phyloP scores from a whole-genome alignment of 805 yeast genomes.

The Starmerella ratchasimensis region DNA sequence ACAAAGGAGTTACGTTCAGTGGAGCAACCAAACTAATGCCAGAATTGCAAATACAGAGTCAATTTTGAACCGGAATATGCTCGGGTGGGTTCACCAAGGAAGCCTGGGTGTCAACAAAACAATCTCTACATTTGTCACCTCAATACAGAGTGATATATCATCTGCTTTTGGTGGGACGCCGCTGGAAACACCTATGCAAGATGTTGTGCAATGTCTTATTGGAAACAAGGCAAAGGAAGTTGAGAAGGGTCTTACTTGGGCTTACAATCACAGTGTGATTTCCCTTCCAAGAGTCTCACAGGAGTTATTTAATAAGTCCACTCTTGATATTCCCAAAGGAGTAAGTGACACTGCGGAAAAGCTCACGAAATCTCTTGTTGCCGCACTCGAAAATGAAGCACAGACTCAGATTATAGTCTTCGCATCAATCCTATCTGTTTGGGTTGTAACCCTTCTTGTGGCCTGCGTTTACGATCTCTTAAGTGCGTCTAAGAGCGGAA shows the following conservation, averaged over 20 bases:
- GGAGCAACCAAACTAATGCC: slow-evolving; percentile 46
- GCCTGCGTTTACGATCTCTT: too few relatives aligned
- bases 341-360: neutral
- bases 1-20: slow-evolving; percentile 21
- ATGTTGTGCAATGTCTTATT: slow-evolving; percentile 65
- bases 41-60: slow-evolving; percentile 38
- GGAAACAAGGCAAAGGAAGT: slow-evolving; percentile 56
- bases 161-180: slow-evolving; percentile 56
- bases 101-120: slow-evolving; percentile 49
- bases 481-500: too few relatives aligned
- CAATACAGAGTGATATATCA: slow-evolving; percentile 46
- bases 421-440: slow-evolving; percentile 11
- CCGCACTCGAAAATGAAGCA: slow-evolving; percentile 5
- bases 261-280: slow-evolving; percentile 47
- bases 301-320: neutral
- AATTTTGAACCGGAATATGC: slow-evolving; percentile 45
- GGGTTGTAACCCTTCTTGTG: slow-evolving; percentile 15
- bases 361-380: neutral
- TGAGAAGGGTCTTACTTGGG: slow-evolving; percentile 68
- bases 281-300: slow-evolving; percentile 33
- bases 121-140: slow-evolving; percentile 39
- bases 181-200: slow-evolving; percentile 45
- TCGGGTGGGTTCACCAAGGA: slow-evolving; percentile 51
- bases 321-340: neutral
- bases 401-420: slow-evolving; percentile 14